Percentiles rank a stretch among this genome's conserved stretches.
phyloP scores from a whole-genome alignment of 306 rosid species.

The Cicer yamashitae region DNA sequence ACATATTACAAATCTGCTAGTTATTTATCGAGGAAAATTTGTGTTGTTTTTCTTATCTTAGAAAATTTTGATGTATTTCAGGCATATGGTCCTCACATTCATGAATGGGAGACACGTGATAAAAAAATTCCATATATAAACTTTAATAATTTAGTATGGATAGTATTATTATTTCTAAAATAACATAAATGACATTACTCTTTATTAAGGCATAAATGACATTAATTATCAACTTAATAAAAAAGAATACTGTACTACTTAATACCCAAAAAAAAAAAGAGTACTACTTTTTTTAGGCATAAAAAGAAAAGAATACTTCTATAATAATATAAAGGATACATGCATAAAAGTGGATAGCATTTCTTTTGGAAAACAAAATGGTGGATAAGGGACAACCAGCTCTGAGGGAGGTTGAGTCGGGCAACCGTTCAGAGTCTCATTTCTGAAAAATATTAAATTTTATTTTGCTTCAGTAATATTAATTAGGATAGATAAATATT shows the following conservation, averaged over 20 bases:
- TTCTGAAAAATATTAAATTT: no score
- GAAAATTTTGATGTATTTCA: not conserved
- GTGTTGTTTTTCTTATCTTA: not conserved
- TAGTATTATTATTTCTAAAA: not conserved
- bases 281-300: no score
- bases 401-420: no score
- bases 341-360: not conserved
- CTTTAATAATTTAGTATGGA: not conserved
- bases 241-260: not conserved
- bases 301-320: no score
- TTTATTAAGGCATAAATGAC: not conserved
- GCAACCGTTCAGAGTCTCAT: no score
- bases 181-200: not conserved
- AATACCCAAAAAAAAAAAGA: no score
- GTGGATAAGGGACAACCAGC: not conserved
- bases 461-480: no score
- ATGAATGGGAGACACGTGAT: not conserved
- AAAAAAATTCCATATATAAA: not conserved
- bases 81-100: not conserved
- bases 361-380: slow-evolving; percentile 7
- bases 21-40: not conserved
- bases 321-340: not conserved
- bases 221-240: not conserved
- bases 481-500: no score
- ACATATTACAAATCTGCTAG: not conserved